A percentile compares a stretch with the other conserved stretches of the same genome.
phyloP scores from a whole-genome alignment of 2,329 filamentous ascomycete genomes.

The Zelopaecilomyces penicillatus region DNA sequence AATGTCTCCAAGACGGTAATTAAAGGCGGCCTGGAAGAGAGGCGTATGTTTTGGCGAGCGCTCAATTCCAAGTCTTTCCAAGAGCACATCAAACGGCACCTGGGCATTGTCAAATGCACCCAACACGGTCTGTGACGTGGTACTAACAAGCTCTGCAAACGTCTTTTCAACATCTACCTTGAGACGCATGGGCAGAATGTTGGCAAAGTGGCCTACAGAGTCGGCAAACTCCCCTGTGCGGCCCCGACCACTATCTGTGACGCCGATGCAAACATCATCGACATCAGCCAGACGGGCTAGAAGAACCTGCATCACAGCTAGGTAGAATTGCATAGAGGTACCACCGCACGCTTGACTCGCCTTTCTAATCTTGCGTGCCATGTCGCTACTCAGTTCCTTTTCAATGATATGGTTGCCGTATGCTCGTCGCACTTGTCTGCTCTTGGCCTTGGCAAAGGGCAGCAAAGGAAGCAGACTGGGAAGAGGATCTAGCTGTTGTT shows the following conservation, averaged over 20 bases:
- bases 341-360: constrained; percentile 11
- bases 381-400: not conserved
- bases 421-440: not conserved
- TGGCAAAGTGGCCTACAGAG: constrained; percentile 13
- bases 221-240: constrained; percentile 2
- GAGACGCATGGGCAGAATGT: constrained; percentile 36
- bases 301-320: constrained; percentile 32
- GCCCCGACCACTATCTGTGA: constrained; percentile 27
- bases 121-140: constrained; percentile 18
- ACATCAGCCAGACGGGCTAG: constrained; percentile 14
- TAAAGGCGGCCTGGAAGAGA: constrained; percentile 37
- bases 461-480: constrained; percentile 10
- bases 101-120: constrained; percentile 12
- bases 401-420: constrained; percentile 4
- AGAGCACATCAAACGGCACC: constrained; percentile 38
- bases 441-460: constrained; percentile 7
- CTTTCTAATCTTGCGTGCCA: constrained; percentile 7
- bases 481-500: constrained; percentile 8
- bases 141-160: constrained; percentile 15
- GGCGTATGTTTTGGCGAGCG: constrained; percentile 31
- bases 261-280: constrained; percentile 35
- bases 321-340: constrained; percentile 37
- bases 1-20: constrained; percentile 31
- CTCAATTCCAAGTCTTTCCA: constrained; percentile 31
- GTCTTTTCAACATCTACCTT: constrained; percentile 7